Percentiles rank a stretch among this genome's conserved stretches.
Conservation (phyloP, 2,329 filamentous ascomycete genomes). For the Tolypocladium cylindrosporum region DNA sequence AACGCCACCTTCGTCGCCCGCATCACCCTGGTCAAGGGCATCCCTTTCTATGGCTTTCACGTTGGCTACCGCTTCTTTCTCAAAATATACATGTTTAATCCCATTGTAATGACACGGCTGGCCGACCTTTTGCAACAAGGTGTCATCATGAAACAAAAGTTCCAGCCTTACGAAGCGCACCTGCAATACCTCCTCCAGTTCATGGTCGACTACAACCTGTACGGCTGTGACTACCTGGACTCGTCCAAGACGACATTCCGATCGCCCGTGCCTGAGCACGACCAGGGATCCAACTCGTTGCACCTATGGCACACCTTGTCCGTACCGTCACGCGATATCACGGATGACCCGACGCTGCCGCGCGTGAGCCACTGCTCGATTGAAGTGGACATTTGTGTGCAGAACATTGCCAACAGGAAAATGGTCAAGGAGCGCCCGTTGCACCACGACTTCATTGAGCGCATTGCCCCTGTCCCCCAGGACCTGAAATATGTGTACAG, state of each 20-base stretch:
- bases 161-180: constrained; percentile 93
- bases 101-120: constrained; percentile 74
- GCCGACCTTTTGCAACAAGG: constrained; percentile 83
- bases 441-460: constrained; percentile 82
- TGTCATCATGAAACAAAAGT: constrained; percentile 68
- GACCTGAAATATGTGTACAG: constrained; percentile 83
- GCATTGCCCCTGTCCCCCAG: constrained; percentile 47
- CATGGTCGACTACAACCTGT: constrained; percentile 97
- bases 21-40: constrained; percentile 82
- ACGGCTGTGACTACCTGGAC: constrained; percentile 82
- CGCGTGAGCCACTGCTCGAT: constrained; percentile 80
- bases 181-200: constrained; percentile 88
- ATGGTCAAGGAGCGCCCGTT: constrained; percentile 67
- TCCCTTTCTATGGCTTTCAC: constrained; percentile 93
- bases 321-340: constrained; percentile 40
- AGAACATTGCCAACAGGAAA: constrained; percentile 76
- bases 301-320: constrained; percentile 76
- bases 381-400: constrained; percentile 81
- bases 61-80: constrained; percentile 86
- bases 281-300: constrained; percentile 45
- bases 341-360: constrained; percentile 53
- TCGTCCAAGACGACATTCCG: constrained; percentile 63
- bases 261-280: constrained; percentile 59
- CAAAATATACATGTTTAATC: constrained; percentile 92
- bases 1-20: constrained; percentile 70